These are phyloP conservation scores for Cicer arietinum DNA, from an alignment of 306 rosid genomes.

Conservation along the genomic window DNA sequence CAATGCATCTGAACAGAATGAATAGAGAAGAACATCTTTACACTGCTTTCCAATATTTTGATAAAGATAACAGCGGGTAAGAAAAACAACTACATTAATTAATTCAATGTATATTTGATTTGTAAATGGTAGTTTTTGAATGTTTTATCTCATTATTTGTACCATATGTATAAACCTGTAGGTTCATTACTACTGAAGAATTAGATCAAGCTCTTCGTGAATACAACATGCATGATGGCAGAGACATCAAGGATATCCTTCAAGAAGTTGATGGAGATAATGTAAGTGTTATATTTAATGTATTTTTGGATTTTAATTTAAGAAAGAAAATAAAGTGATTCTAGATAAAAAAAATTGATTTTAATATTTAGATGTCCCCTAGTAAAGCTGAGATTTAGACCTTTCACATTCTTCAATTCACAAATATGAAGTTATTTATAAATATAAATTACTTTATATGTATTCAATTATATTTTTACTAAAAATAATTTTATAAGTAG, in stretches of 20 bases:
- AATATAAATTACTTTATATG: too few relatives aligned
- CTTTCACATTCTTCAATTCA: too few relatives aligned
- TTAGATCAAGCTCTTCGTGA: slow-evolving; percentile 90
- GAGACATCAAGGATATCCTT: slow-evolving; percentile 80
- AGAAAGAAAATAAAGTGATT: neutral
- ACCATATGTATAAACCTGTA: slow-evolving; percentile 27
- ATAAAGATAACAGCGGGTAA: slow-evolving; percentile 96
- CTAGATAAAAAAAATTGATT: neutral
- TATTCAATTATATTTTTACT: too few relatives aligned
- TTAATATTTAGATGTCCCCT: too few relatives aligned
- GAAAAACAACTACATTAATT: neutral
- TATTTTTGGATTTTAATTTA: neutral
- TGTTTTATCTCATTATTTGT: neutral
- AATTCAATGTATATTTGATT: too few relatives aligned
- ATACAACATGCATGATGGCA: slow-evolving; percentile 84
- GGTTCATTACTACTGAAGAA: slow-evolving; percentile 88
- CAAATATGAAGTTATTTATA: too few relatives aligned
- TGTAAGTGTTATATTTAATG: slow-evolving; percentile 52
- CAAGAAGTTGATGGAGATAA: slow-evolving; percentile 88
- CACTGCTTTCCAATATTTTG: slow-evolving; percentile 93
- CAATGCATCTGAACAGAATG: slow-evolving; percentile 92
- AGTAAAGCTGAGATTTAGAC: too few relatives aligned
- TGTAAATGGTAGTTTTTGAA: neutral
- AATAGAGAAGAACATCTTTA: slow-evolving; percentile 96
- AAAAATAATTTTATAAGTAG: too few relatives aligned